Conservation (phyloP, 1,284 basidiomycete genomes). For the Moesziomyces antarcticus region DNA sequence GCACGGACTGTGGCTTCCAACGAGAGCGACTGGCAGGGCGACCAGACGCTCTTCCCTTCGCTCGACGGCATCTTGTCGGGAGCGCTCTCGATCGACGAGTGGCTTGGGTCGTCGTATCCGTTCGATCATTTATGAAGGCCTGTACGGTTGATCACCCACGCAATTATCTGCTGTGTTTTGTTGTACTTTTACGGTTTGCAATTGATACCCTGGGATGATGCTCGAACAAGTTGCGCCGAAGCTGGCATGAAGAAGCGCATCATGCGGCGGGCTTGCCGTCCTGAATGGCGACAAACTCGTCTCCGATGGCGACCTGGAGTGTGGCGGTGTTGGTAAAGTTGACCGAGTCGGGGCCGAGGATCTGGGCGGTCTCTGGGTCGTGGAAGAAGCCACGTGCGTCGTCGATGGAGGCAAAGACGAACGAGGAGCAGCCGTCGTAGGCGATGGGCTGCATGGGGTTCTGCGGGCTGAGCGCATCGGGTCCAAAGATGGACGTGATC, state of each 20-base stretch:
- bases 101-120: conserved; percentile 42
- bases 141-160: no score
- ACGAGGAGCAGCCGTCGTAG: conserved; percentile 26
- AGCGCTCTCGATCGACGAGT: conserved; percentile 40
- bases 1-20: conserved; percentile 19
- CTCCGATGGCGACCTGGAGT: conserved; percentile 19
- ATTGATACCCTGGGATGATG: neutral
- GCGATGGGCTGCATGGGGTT: conserved; percentile 23
- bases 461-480: conserved; percentile 9
- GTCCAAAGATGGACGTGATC: conserved; percentile 18
- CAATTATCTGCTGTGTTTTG: neutral
- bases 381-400: conserved; percentile 21
- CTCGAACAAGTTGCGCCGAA: neutral
- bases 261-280: conserved; percentile 1
- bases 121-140: conserved; percentile 31
- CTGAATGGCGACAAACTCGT: conserved; percentile 12
- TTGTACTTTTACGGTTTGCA: neutral
- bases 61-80: conserved; percentile 41
- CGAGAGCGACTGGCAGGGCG: conserved; percentile 38
- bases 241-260: neutral
- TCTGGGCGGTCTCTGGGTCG: conserved; percentile 12
- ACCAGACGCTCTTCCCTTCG: conserved; percentile 38
- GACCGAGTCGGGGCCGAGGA: conserved; percentile 16
- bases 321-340: conserved; percentile 22
- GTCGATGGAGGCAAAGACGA: conserved; percentile 19